These are phyloP conservation scores for Rhynchospora tenuis DNA, from an alignment of 176 grass and related monocot genomes.

Conservation along the genomic window DNA sequence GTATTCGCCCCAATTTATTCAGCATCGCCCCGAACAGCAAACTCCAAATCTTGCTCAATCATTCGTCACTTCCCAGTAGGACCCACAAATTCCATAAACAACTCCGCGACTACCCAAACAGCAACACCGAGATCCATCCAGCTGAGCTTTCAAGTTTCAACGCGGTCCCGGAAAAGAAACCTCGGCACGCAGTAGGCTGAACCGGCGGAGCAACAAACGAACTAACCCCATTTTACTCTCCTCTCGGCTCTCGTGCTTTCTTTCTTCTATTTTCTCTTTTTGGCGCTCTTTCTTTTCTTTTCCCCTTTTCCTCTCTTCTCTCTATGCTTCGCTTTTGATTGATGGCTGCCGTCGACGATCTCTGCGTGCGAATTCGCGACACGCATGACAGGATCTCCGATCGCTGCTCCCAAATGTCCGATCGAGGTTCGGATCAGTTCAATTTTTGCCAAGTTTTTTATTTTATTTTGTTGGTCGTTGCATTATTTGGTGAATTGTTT, in stretches of 20 bases:
- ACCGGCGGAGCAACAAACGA: not conserved
- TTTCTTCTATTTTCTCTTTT: not conserved
- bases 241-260: not conserved
- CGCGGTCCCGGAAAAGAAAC: not conserved
- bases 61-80: not conserved
- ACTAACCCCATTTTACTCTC: not conserved
- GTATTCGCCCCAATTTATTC: not conserved
- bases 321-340: not conserved
- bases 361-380: constrained; percentile 15
- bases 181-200: not conserved
- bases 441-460: too few relatives aligned
- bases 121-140: not conserved
- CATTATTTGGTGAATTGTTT: too few relatives aligned
- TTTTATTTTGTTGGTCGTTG: too few relatives aligned
- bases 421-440: constrained; percentile 44
- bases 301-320: not conserved
- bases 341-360: constrained; percentile 1
- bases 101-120: not conserved
- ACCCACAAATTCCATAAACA: not conserved
- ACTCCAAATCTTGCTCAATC: not conserved
- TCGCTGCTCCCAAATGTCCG: constrained; percentile 29
- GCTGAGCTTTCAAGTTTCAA: constrained; percentile 1
- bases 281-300: not conserved
- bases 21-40: not conserved
- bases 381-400: constrained; percentile 32